Percentiles rank a stretch among this genome's conserved stretches.
Evolutionary conservation across 495 filamentous ascomycete species (phyloP).

Genomic region (Podospora tetraspora): DNA sequence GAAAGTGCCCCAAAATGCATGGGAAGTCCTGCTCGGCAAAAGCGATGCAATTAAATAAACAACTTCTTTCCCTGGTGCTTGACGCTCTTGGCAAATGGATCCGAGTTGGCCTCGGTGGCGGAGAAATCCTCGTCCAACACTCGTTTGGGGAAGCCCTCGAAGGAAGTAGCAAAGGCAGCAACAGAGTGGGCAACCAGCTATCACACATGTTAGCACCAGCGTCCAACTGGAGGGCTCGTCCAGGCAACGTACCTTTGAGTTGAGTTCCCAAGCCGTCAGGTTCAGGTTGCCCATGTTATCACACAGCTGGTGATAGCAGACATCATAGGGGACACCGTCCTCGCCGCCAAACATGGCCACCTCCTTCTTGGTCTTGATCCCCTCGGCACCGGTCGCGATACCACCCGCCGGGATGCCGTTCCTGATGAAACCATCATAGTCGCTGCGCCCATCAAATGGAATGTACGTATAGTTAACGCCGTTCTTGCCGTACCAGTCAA

Average conservation of each 20-base stretch:
- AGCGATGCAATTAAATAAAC: slow-evolving; percentile 20
- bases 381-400: slow-evolving; percentile 58
- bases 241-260: slow-evolving; percentile 41
- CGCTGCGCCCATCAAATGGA: slow-evolving; percentile 51
- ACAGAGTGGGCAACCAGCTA: slow-evolving; percentile 52
- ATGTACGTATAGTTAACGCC: slow-evolving; percentile 49
- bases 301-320: slow-evolving; percentile 53
- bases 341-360: slow-evolving; percentile 48
- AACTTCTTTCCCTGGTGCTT: slow-evolving; percentile 40
- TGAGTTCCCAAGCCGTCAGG: slow-evolving; percentile 48
- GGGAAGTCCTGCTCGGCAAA: background rate
- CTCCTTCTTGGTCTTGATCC: slow-evolving; percentile 51
- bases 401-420: slow-evolving; percentile 51
- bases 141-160: slow-evolving; percentile 49
- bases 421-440: slow-evolving; percentile 53
- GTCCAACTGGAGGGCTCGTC: background rate
- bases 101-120: background rate
- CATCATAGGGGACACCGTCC: slow-evolving; percentile 48
- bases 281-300: slow-evolving; percentile 48
- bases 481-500: slow-evolving; percentile 44
- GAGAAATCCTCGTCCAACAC: slow-evolving; percentile 13
- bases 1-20: background rate
- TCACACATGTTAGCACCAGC: slow-evolving; percentile 2
- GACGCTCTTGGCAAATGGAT: slow-evolving; percentile 17
- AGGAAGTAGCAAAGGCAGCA: slow-evolving; percentile 48